Evolutionary conservation across 2,329 filamentous ascomycete species (phyloP), one percentile per base, ranked within the genome.

Genomic region (Colletotrichum musicola): DNA sequence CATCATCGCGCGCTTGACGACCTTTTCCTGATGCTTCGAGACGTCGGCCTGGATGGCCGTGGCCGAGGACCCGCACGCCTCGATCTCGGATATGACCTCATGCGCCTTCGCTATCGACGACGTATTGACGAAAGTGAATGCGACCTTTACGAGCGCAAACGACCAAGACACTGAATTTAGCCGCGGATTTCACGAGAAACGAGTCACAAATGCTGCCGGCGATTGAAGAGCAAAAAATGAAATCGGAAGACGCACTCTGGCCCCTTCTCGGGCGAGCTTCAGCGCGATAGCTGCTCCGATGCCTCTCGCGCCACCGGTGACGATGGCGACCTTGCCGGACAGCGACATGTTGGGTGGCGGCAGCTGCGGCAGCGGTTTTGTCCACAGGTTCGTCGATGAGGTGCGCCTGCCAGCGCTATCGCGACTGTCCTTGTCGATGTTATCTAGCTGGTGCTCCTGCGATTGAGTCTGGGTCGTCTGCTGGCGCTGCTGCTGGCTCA

Each of bases 251-350:
- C 69, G 62, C 61, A 89, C 84, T 72, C 86, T 85, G 68, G 87
- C 87, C 65, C 88, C 88, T 62, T 85, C 83, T 63, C 81, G 78
- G 68, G 83, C 88, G 65, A 90, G 84, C 75, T 88, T 84, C 65
- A 85, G 79, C 67, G 87, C 88, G 79, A 89, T 89, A 64, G 84
- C 84, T 64, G 84, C 83, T 59, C 88, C 88, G 69, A 90, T 89
- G 71, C 87, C 88, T 77, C 88, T 84, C 76, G 86, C 81, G 80
- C 71, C 72, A 16, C 80, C 80, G 13, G 70, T 71, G 55, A 72
- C 68, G 62, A 72, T 61, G 56, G 69, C 70, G 40, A 71, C 68
- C 49, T 72, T 72, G 55, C 70, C 70, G 35, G 64, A 64, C 57
- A 72, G 47, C 42, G 59, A 62, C 60, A 72, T 69, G 53, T 72